Base-by-base conservation (phyloP, 176 grass and related monocot genomes). In the Triticum monococcum region DNA sequence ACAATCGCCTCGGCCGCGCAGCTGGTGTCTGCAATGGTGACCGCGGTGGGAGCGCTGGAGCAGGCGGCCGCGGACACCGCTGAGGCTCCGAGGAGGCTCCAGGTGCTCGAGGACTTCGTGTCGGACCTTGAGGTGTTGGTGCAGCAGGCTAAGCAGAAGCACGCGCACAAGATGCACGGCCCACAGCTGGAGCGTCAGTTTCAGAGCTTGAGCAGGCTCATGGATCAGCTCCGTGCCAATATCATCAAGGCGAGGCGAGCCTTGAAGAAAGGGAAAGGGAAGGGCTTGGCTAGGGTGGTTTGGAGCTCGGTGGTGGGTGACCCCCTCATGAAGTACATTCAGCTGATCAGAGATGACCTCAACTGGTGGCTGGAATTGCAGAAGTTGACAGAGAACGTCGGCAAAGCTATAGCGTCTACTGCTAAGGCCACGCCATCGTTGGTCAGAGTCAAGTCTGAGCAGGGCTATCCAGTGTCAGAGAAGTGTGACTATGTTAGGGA, bases 311-410 rank as follows among this genome's bases (percentile, higher is more conserved):
- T 95, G 38, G 40, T 57, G 25, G 94, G 94, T 2, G 91, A 96
- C 68, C 89, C 89, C 41, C 69, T 96, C 17, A 80, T 86, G 66
- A 91, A 77, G 83, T 88, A 86, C 16, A 81, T 83, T 22, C 88
- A 86, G 81, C 83, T 89, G 2, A 91, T 96, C 69, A 91, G 78
- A 82, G 94, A 96, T 61, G 94, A 93, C 28, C 76, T 96, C 72
- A 93, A 88, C 81, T 86, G 82, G 91, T 96, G 94, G 94, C 82
- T 96, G 52, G 94, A 96, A 73, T 30, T 96, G 38, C 89, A 93
- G 87, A 76, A 83, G 38, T 20, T 96, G 13, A 86, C 81, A n/a
- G 46, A 89, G 56, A 87, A 73, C 36, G 81, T 95, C 1, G 78
- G 61, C 17, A 56, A 73, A 17, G 85, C 77, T 20, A 77, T 96